Percentiles rank a stretch among this genome's conserved stretches.
Evolutionary conservation across 2,329 filamentous ascomycete species (phyloP).

Genomic region (Fusarium devonianum): DNA sequence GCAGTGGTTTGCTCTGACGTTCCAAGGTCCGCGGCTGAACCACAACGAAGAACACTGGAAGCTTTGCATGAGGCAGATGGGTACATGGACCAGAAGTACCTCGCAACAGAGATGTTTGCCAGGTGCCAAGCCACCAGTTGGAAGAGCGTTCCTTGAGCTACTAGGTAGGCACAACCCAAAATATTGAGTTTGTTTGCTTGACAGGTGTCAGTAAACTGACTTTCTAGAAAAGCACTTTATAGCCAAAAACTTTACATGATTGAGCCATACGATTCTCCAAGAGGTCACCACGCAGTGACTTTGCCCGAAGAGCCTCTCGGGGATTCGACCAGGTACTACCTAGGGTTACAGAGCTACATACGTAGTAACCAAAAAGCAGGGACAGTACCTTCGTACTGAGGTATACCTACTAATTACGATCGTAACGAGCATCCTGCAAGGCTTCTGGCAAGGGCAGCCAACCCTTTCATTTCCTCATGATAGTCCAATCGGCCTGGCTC

Average conservation of each 20-base stretch:
- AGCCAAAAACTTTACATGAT: too few relatives aligned
- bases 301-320: too few relatives aligned
- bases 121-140: background rate
- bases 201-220: too few relatives aligned
- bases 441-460: slow-evolving; percentile 19
- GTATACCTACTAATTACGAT: too few relatives aligned
- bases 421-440: slow-evolving; percentile 23
- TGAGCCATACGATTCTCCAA: too few relatives aligned
- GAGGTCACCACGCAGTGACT: too few relatives aligned
- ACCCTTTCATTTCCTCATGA: slow-evolving; percentile 39
- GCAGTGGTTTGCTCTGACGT: background rate
- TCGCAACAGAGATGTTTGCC: background rate
- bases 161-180: background rate
- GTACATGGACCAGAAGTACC: slow-evolving; percentile 2
- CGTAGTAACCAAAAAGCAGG: too few relatives aligned
- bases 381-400: too few relatives aligned
- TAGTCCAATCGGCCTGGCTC: slow-evolving; percentile 16
- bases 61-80: background rate
- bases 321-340: too few relatives aligned
- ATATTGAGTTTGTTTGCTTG: slow-evolving; percentile 1
- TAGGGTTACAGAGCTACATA: too few relatives aligned
- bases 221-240: too few relatives aligned
- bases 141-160: slow-evolving; percentile 1
- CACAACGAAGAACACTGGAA: background rate
- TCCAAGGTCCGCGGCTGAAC: background rate